These are phyloP conservation scores for Chalciporus sphaerocephalus DNA, from an alignment of 768 basidiomycete species.

Conservation along the genomic window DNA sequence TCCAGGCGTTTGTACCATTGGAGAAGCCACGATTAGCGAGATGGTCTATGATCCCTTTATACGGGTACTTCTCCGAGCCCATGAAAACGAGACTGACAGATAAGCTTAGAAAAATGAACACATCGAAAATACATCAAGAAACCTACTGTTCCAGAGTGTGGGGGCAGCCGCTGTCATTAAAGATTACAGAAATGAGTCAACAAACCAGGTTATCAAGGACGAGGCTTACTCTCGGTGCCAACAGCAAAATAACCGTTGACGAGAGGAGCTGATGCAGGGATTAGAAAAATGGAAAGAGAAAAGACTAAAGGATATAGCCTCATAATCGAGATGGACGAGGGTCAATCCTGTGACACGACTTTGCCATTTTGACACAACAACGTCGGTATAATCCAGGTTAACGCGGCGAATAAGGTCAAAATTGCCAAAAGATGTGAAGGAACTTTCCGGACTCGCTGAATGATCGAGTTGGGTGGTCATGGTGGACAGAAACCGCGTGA, in stretches of 20 bases:
- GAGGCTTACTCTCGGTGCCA: constrained; percentile 74
- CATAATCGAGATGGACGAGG: constrained; percentile 87
- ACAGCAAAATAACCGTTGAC: constrained; percentile 91
- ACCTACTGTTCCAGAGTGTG: constrained; percentile 94
- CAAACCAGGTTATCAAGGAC: not conserved
- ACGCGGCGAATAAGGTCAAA: constrained; percentile 79
- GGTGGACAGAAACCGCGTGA: constrained; percentile 21
- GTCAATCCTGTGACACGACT: constrained; percentile 84
- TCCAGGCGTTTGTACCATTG: constrained; percentile 95
- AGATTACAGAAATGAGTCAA: constrained; percentile 50
- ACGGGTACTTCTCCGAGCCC: constrained; percentile 92
- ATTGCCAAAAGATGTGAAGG: constrained; percentile 53
- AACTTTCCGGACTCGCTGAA: constrained; percentile 11
- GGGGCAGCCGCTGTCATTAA: constrained; percentile 91
- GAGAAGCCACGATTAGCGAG: constrained; percentile 93
- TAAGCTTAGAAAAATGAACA: constrained; percentile 2
- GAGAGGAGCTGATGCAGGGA: constrained; percentile 57
- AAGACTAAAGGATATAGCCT: constrained; percentile 48
- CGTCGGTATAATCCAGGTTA: constrained; percentile 73
- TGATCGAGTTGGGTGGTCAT: constrained; percentile 28
- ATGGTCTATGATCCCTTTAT: constrained; percentile 93
- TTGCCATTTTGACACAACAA: constrained; percentile 82
- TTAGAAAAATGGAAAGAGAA: constrained; percentile 14
- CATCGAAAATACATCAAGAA: not conserved
- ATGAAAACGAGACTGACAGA: constrained; percentile 76